Percentiles rank a stretch among this genome's conserved stretches.
These are phyloP conservation scores for Irpex sp. DNA, from an alignment of 1,284 basidiomycete genomes.

Conservation along the genomic window DNA sequence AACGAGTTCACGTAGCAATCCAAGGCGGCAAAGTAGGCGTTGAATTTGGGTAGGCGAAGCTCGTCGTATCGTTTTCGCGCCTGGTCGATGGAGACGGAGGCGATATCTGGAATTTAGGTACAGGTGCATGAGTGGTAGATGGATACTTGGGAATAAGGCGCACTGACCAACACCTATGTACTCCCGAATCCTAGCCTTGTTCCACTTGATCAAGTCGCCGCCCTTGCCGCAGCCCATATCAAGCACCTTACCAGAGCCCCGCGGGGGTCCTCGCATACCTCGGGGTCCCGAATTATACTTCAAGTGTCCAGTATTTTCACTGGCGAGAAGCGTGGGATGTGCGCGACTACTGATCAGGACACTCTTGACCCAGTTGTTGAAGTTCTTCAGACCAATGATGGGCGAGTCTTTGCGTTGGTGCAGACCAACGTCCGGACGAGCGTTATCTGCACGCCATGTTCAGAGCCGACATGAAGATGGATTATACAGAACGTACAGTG, in stretches of 20 bases:
- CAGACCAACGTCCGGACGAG: conserved; percentile 87
- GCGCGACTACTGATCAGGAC: conserved; percentile 89
- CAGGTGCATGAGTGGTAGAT: background rate
- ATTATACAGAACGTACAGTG: conserved; percentile 53
- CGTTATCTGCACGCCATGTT: conserved; percentile 68
- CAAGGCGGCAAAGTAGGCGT: conserved; percentile 79
- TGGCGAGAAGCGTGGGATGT: conserved; percentile 53
- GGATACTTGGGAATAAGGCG: background rate
- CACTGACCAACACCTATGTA: conserved; percentile 80
- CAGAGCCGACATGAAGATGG: background rate
- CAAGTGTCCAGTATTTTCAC: conserved; percentile 14
- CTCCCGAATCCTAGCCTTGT: conserved; percentile 78
- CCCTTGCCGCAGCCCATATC: conserved; percentile 99
- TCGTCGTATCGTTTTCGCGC: conserved; percentile 63
- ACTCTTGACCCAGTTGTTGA: conserved; percentile 99
- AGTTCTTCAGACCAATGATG: conserved; percentile 94
- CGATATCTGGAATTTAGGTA: conserved; percentile 81
- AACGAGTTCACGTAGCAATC: conserved; percentile 87
- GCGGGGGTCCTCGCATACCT: conserved; percentile 31
- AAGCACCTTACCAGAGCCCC: conserved; percentile 69
- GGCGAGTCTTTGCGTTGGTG: conserved; percentile 85
- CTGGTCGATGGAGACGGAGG: conserved; percentile 87
- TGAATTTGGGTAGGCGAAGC: conserved; percentile 55
- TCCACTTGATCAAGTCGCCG: conserved; percentile 96
- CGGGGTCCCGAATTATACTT: conserved; percentile 23